A percentile compares a stretch with the other conserved stretches of the same genome.
These are phyloP conservation scores for Vaccinium corymbosum DNA, from an alignment of 148 eudicot genomes.

Conservation along the genomic window DNA sequence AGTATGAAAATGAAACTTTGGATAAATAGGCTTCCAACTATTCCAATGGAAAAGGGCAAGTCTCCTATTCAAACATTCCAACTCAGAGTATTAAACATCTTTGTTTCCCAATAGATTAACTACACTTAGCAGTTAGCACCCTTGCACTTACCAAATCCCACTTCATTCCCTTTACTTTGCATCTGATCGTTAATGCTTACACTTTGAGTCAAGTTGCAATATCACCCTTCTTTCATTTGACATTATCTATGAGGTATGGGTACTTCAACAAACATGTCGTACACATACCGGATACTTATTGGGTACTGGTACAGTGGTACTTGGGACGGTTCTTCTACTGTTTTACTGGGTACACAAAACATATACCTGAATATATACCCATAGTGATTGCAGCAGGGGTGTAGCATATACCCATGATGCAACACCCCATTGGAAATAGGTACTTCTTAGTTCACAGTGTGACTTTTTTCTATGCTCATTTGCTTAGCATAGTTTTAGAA, in stretches of 20 bases:
- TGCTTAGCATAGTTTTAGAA: no score
- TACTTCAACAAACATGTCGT: background rate
- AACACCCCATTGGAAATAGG: background rate
- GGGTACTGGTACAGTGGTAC: background rate
- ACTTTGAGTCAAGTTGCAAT: background rate
- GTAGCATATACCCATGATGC: background rate
- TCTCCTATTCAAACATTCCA: no score
- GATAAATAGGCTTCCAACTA: no score
- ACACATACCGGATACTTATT: background rate
- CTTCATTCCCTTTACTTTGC: background rate
- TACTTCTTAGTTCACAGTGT: background rate
- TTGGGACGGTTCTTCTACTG: background rate
- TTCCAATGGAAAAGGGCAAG: no score
- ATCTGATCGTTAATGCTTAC: background rate
- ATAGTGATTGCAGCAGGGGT: no score
- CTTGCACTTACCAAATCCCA: background rate
- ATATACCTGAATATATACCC: no score
- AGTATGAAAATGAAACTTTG: conserved; percentile 18
- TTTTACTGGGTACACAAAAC: background rate
- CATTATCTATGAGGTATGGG: background rate
- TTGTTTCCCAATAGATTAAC: no score
- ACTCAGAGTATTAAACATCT: background rate
- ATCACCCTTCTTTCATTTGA: background rate
- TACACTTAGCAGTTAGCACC: conserved; percentile 14
- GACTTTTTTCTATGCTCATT: no score